Percentiles rank a stretch among this genome's conserved stretches.
These are phyloP conservation scores for Magnolia kwangsiensis DNA, from an alignment of 164 flowering plant genomes.

Conservation along the genomic window DNA sequence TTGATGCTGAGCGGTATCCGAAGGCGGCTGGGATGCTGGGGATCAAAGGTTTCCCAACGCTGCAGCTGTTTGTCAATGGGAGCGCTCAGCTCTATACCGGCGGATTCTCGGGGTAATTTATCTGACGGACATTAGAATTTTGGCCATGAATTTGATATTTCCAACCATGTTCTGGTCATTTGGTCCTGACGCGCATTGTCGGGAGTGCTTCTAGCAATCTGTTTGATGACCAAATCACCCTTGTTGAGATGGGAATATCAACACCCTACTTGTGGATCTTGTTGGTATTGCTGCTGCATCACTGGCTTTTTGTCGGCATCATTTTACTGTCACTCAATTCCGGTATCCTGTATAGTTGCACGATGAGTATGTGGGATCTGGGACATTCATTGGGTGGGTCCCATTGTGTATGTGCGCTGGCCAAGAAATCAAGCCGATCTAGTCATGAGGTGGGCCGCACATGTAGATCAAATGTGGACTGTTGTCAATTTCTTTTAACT, in stretches of 20 bases:
- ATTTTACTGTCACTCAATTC: too few relatives aligned
- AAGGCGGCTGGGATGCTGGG: constrained; percentile 64
- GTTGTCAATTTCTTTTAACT: too few relatives aligned
- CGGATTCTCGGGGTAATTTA: constrained; percentile 70
- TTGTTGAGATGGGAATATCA: not conserved
- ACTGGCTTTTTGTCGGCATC: not conserved
- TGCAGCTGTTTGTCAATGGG: constrained; percentile 78
- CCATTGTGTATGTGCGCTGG: too few relatives aligned
- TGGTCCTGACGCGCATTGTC: too few relatives aligned
- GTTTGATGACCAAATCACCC: too few relatives aligned
- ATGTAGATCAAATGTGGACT: too few relatives aligned
- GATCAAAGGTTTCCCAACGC: constrained; percentile 86
- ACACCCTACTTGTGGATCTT: not conserved
- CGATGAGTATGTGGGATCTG: too few relatives aligned
- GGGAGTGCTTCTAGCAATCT: too few relatives aligned
- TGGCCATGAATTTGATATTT: not conserved
- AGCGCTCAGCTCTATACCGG: constrained; percentile 65
- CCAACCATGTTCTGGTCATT: not conserved
- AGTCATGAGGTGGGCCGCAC: too few relatives aligned
- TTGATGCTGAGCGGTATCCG: constrained; percentile 74
- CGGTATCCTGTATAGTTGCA: too few relatives aligned
- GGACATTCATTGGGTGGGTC: too few relatives aligned
- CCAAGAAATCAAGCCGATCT: too few relatives aligned
- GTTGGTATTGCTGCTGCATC: not conserved
- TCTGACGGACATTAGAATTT: not conserved